Conservation (phyloP, 345 rosid species). For the Syzygium oleosum region DNA sequence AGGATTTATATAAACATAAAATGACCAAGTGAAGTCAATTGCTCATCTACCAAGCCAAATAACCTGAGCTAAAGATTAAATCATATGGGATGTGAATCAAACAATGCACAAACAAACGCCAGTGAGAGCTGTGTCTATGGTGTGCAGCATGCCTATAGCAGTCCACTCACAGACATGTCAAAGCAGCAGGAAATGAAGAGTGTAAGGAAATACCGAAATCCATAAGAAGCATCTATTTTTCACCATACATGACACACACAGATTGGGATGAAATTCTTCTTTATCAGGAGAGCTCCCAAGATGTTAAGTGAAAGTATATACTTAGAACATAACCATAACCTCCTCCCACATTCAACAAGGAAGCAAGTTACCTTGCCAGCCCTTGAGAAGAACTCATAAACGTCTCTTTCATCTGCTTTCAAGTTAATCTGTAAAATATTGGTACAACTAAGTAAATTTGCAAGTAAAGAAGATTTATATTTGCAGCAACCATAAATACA, state of each 20-base stretch:
- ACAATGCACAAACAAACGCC: background rate
- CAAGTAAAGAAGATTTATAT: background rate
- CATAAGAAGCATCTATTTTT: background rate
- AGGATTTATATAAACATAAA: background rate
- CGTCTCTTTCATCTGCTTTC: slow-evolving; percentile 94
- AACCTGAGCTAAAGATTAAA: background rate
- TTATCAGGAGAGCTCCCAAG: background rate
- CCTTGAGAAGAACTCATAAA: slow-evolving; percentile 86
- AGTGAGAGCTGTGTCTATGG: background rate
- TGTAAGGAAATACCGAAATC: background rate
- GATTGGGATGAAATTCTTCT: background rate
- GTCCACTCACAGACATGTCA: background rate
- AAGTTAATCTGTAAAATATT: slow-evolving; percentile 51
- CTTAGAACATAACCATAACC: background rate
- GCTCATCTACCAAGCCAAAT: background rate
- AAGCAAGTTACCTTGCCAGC: slow-evolving; percentile 79
- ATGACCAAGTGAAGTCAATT: background rate
- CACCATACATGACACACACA: background rate
- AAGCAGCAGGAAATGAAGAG: background rate
- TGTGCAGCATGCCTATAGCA: background rate
- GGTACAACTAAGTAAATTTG: background rate
- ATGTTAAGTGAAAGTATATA: background rate
- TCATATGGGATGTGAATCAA: background rate
- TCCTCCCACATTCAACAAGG: background rate
- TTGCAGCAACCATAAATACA: background rate